These are phyloP conservation scores for Fusarium equiseti DNA, from an alignment of 2,329 filamentous ascomycete genomes.

Conservation along the genomic window DNA sequence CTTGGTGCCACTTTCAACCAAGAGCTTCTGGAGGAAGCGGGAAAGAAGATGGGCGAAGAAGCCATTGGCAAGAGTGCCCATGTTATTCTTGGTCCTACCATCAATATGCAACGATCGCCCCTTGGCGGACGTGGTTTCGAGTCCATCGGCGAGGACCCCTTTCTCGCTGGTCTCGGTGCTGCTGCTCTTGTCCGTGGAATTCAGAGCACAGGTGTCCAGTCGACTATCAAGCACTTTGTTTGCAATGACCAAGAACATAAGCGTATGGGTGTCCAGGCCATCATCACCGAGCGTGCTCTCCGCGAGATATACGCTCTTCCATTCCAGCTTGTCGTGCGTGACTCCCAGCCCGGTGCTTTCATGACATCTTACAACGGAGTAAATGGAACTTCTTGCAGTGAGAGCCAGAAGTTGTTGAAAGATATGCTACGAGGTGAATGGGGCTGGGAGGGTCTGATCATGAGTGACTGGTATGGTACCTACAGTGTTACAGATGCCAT, in stretches of 20 bases:
- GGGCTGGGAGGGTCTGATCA: slow-evolving; percentile 68
- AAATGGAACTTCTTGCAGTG: slow-evolving; percentile 67
- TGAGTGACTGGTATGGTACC: slow-evolving; percentile 71
- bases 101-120: slow-evolving; percentile 72
- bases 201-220: slow-evolving; percentile 67
- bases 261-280: slow-evolving; percentile 66
- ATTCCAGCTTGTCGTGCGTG: slow-evolving; percentile 68
- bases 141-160: slow-evolving; percentile 69
- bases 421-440: slow-evolving; percentile 67
- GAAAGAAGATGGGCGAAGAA: slow-evolving; percentile 65
- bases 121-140: slow-evolving; percentile 71
- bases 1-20: slow-evolving; percentile 70
- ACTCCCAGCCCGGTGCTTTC: slow-evolving; percentile 64
- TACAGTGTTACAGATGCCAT: slow-evolving; percentile 66
- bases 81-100: slow-evolving; percentile 70
- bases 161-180: slow-evolving; percentile 67
- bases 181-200: slow-evolving; percentile 67
- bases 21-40: slow-evolving; percentile 63
- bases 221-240: slow-evolving; percentile 71
- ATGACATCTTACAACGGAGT: slow-evolving; percentile 72
- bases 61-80: slow-evolving; percentile 69
- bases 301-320: slow-evolving; percentile 70
- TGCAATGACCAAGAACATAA: slow-evolving; percentile 72
- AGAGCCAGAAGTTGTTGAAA: slow-evolving; percentile 64
- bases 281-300: slow-evolving; percentile 67